These are phyloP conservation scores for Oryza australiensis DNA, from an alignment of 176 grass and related monocot genomes.

Conservation along the genomic window DNA sequence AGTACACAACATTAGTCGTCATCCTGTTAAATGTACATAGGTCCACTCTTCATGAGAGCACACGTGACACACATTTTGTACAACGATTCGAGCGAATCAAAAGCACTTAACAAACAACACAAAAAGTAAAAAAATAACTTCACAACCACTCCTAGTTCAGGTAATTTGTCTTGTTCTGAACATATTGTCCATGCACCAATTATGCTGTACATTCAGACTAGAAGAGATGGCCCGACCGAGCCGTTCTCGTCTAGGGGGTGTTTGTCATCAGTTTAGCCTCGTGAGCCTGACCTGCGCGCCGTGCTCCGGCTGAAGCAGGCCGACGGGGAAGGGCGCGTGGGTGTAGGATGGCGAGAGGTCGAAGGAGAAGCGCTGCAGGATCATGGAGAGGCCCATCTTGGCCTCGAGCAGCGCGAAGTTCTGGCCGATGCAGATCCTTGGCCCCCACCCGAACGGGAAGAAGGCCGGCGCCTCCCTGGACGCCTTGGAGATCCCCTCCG, in stretches of 20 bases:
- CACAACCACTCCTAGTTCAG: not conserved
- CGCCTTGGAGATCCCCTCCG: slow-evolving; percentile 63
- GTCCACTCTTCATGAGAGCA: not conserved
- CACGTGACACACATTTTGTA: not conserved
- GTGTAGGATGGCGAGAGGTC: slow-evolving; percentile 67
- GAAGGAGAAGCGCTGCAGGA: slow-evolving; percentile 75
- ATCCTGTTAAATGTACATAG: not conserved
- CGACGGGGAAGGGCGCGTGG: slow-evolving; percentile 48
- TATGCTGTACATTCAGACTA: slow-evolving; percentile 38
- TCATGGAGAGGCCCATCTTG: slow-evolving; percentile 65
- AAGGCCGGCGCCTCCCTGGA: slow-evolving; percentile 46
- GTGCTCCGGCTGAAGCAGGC: slow-evolving; percentile 61
- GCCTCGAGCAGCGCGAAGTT: slow-evolving; percentile 80
- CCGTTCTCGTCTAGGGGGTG: no score
- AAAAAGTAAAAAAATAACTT: not conserved
- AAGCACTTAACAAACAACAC: not conserved
- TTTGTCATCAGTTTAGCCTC: slow-evolving; percentile 27
- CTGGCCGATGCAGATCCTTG: slow-evolving; percentile 69
- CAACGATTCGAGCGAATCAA: not conserved
- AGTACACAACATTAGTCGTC: not conserved
- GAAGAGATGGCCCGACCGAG: not conserved
- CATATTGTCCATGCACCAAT: not conserved
- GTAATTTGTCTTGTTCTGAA: slow-evolving; percentile 9
- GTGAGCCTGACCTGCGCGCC: slow-evolving; percentile 63
- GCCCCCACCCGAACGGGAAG: slow-evolving; percentile 75